phyloP scores from a whole-genome alignment of 2,329 filamentous ascomycete species.

The Plectosphaerella plurivora region DNA sequence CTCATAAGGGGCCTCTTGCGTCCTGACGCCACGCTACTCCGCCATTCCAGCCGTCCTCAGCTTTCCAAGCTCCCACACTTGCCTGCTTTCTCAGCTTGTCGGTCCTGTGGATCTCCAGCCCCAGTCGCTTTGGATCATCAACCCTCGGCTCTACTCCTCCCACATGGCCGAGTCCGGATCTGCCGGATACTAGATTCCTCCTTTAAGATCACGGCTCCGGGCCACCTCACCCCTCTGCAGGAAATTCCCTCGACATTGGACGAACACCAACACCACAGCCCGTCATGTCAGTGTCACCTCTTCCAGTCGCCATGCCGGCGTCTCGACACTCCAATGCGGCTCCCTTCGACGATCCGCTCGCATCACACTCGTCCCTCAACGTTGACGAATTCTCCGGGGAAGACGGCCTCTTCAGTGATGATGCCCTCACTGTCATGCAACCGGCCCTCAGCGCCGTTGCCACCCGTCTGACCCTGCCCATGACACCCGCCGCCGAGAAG shows the following conservation, averaged over 20 bases:
- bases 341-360: not conserved
- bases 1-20: too few species aligned
- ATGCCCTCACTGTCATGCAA: constrained; percentile 55
- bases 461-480: constrained; percentile 48
- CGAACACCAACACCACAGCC: too few species aligned
- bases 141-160: not conserved
- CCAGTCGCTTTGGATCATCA: not conserved
- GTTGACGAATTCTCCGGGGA: constrained; percentile 16
- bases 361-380: not conserved
- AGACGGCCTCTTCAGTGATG: constrained; percentile 40
- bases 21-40: too few species aligned
- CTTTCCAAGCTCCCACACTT: too few species aligned
- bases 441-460: constrained; percentile 54
- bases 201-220: not conserved
- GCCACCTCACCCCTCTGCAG: not conserved
- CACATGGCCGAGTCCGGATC: not conserved
- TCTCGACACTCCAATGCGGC: not conserved
- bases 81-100: too few species aligned
- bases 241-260: not conserved
- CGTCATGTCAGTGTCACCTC: not conserved
- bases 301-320: not conserved
- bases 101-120: too few species aligned
- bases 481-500: constrained; percentile 54
- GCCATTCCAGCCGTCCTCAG: too few species aligned
- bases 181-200: not conserved